Conservation (phyloP, 1,284 basidiomycete genomes). For the Agaricales sp. region DNA sequence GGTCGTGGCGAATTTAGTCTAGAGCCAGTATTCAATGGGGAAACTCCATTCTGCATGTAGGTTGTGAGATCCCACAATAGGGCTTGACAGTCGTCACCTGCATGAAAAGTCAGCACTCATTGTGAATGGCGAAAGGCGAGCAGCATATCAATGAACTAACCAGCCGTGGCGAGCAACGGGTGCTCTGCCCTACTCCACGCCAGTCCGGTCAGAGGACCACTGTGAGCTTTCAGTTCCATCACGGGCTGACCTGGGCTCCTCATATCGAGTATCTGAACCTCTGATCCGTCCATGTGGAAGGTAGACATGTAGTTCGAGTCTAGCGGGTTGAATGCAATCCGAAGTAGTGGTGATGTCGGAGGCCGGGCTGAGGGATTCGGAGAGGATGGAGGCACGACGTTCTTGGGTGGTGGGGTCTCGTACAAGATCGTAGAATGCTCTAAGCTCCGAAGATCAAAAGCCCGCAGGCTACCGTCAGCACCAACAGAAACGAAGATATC, state of each 20-base stretch:
- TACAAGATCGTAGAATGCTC: conserved; percentile 99
- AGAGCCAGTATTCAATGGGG: conserved; percentile 51
- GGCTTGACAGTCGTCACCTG: conserved; percentile 88
- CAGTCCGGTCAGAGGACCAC: conserved; percentile 68
- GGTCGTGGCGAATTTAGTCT: conserved; percentile 65
- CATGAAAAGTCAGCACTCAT: conserved; percentile 6
- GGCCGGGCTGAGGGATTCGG: conserved; percentile 53
- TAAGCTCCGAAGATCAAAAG: conserved; percentile 91
- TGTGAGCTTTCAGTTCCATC: conserved; percentile 79
- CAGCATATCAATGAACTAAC: conserved; percentile 41
- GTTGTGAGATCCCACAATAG: conserved; percentile 79
- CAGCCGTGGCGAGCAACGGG: conserved; percentile 76
- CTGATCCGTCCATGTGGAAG: conserved; percentile 81
- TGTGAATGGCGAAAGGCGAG: too few relatives aligned
- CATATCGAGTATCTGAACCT: conserved; percentile 91
- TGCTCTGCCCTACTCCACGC: conserved; percentile 82
- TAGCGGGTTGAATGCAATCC: conserved; percentile 80
- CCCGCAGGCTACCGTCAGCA: conserved; percentile 92
- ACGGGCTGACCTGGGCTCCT: conserved; percentile 89
- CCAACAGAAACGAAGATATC: conserved; percentile 99
- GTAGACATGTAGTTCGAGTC: conserved; percentile 91
- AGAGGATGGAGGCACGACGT: conserved; percentile 44
- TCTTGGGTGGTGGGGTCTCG: conserved; percentile 80
- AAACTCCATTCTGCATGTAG: conserved; percentile 49
- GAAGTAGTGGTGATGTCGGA: conserved; percentile 69